phyloP scores from a whole-genome alignment of 805 yeast genomes.

The Limtongia smithiae region DNA sequence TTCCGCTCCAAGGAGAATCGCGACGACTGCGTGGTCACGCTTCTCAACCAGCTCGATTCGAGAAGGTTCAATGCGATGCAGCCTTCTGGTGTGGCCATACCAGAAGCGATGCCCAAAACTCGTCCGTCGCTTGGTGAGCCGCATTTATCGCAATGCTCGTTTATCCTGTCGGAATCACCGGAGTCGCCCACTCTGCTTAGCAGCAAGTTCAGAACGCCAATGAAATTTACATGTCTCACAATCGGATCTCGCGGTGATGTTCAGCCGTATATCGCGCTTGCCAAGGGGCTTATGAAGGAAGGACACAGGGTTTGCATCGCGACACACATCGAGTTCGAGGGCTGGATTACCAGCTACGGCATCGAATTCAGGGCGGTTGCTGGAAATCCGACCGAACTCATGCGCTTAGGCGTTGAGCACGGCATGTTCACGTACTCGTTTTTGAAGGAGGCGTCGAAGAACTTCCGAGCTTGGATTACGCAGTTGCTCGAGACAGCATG shows the following conservation, averaged over 20 bases:
- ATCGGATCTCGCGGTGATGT: slow-evolving; percentile 97
- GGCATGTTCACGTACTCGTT: slow-evolving; percentile 82
- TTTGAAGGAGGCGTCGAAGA: slow-evolving; percentile 73
- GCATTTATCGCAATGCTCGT: slow-evolving; percentile 5
- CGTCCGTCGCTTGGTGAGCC: slow-evolving; percentile 1
- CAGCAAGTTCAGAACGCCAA: slow-evolving; percentile 49
- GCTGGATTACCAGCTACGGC: slow-evolving; percentile 67
- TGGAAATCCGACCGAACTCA: slow-evolving; percentile 87
- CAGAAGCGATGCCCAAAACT: slow-evolving; percentile 4
- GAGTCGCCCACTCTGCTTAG: slow-evolving; percentile 44
- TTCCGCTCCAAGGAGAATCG: slow-evolving; percentile 61
- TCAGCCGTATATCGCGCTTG: slow-evolving; percentile 92
- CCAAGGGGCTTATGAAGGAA: slow-evolving; percentile 68
- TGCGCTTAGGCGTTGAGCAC: slow-evolving; percentile 89
- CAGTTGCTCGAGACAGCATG: slow-evolving; percentile 72
- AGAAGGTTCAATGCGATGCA: neutral
- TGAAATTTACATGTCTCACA: slow-evolving; percentile 67
- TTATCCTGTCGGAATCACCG: slow-evolving; percentile 15
- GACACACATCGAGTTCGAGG: slow-evolving; percentile 76
- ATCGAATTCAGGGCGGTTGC: slow-evolving; percentile 72
- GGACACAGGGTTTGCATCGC: slow-evolving; percentile 85
- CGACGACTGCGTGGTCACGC: slow-evolving; percentile 61
- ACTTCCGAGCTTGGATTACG: slow-evolving; percentile 78
- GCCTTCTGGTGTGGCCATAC: neutral
- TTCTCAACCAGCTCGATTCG: slow-evolving; percentile 50